Conservation (phyloP, 2,329 filamentous ascomycete species). For the Aureobasidium uvarum region DNA sequence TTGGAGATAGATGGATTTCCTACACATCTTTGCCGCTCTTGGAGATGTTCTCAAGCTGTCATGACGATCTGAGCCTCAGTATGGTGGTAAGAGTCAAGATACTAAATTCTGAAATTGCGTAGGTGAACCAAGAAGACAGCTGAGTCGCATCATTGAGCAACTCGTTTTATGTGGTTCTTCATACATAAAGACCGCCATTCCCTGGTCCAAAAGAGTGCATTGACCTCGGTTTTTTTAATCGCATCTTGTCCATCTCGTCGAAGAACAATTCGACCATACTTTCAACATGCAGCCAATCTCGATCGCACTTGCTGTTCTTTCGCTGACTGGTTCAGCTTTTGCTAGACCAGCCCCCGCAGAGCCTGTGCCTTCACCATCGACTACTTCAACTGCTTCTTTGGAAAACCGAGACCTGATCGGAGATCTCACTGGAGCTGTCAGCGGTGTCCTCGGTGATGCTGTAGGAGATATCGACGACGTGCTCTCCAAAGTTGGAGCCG, state of each 20-base stretch:
- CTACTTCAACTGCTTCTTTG: conserved; percentile 6
- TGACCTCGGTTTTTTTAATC: background rate
- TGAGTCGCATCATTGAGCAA: background rate
- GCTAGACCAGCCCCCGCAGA: conserved; percentile 26
- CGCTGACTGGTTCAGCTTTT: conserved; percentile 7
- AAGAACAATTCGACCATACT: background rate
- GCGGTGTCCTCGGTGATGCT: background rate
- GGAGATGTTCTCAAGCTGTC: background rate
- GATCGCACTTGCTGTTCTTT: conserved; percentile 10
- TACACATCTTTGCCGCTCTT: conserved; percentile 15
- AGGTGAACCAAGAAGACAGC: background rate
- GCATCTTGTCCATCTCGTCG: background rate
- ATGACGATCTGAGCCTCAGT: conserved; percentile 17
- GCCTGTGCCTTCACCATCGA: conserved; percentile 13
- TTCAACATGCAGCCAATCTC: conserved; percentile 11
- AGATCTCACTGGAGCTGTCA: conserved; percentile 17
- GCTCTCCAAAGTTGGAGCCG: conserved; percentile 19
- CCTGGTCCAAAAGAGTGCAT: background rate
- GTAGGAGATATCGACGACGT: conserved; percentile 23
- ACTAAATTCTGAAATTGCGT: conserved; percentile 2
- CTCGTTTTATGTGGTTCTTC: background rate
- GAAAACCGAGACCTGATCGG: conserved; percentile 28
- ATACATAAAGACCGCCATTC: background rate
- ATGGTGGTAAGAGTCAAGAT: background rate
- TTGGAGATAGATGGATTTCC: background rate